Conservation (phyloP, 306 rosid genomes). For the Prunus davidiana region DNA sequence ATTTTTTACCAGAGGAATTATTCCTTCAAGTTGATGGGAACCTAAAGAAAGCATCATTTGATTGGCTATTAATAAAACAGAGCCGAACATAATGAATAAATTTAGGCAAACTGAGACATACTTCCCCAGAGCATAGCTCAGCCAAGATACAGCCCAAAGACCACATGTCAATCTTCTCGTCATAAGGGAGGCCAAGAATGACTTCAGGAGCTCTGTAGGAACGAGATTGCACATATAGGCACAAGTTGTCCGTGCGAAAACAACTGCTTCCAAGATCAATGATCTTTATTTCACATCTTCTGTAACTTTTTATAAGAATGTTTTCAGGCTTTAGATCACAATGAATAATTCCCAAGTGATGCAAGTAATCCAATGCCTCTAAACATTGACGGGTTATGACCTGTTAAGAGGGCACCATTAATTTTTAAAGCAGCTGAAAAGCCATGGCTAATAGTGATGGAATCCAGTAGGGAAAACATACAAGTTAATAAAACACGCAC, state of each 20-base stretch:
- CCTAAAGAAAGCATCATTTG: neutral
- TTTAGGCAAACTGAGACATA: conserved; percentile 37
- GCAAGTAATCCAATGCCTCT: conserved; percentile 92
- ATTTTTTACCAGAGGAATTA: neutral
- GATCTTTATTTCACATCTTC: conserved; percentile 81
- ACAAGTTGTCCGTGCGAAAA: conserved; percentile 75
- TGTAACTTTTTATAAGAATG: conserved; percentile 81
- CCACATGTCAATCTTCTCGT: conserved; percentile 93
- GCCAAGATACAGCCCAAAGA: conserved; percentile 97
- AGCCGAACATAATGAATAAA: neutral
- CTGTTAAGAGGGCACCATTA: conserved; percentile 41
- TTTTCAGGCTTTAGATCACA: conserved; percentile 98
- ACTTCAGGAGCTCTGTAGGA: conserved; percentile 99
- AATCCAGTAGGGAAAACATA: neutral
- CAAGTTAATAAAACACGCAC: conserved; percentile 43
- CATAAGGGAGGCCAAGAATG: conserved; percentile 89
- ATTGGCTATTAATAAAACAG: neutral
- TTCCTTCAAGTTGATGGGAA: neutral
- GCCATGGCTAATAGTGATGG: neutral
- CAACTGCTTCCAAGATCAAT: conserved; percentile 99
- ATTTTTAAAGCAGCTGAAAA: conserved; percentile 9
- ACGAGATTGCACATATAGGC: conserved; percentile 93
- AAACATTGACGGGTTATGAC: conserved; percentile 79
- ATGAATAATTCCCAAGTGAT: conserved; percentile 81
- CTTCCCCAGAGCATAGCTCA: conserved; percentile 94